Conservation (phyloP, 2,329 filamentous ascomycete genomes). For the Claviceps cyperi region DNA sequence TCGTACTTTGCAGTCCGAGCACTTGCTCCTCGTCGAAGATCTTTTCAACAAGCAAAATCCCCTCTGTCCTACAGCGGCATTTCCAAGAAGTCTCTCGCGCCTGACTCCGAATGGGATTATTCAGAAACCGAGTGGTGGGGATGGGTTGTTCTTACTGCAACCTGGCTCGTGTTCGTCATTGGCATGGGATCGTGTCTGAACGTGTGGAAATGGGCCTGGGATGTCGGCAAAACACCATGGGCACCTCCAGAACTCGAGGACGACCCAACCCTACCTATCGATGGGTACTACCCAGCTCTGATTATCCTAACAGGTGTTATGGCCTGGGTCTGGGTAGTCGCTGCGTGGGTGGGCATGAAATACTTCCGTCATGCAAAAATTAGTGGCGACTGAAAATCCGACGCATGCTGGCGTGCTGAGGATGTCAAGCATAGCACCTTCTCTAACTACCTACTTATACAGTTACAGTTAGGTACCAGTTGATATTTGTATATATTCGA, state of each 20-base stretch:
- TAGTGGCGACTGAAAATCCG: slow-evolving; percentile 35
- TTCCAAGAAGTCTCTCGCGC: slow-evolving; percentile 31
- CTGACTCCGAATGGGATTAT: slow-evolving; percentile 65
- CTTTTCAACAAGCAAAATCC: slow-evolving; percentile 41
- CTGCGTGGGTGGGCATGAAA: slow-evolving; percentile 98
- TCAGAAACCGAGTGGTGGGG: slow-evolving; percentile 96
- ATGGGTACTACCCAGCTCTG: slow-evolving; percentile 90
- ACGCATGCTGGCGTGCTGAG: not conserved
- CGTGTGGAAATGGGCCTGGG: slow-evolving; percentile 98
- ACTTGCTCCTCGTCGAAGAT: slow-evolving; percentile 30
- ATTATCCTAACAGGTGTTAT: slow-evolving; percentile 89
- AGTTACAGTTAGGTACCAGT: not conserved
- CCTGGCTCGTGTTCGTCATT: slow-evolving; percentile 90
- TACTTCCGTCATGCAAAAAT: slow-evolving; percentile 98
- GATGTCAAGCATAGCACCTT: not conserved
- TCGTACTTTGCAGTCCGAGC: slow-evolving; percentile 41
- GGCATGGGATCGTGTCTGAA: slow-evolving; percentile 94
- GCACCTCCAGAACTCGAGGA: slow-evolving; percentile 91
- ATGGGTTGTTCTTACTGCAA: slow-evolving; percentile 79
- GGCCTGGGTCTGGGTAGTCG: slow-evolving; percentile 97
- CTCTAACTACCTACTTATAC: not conserved
- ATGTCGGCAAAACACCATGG: slow-evolving; percentile 90
- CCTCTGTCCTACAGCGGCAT: slow-evolving; percentile 43
- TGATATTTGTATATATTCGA: not conserved
- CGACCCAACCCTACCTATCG: slow-evolving; percentile 85